phyloP scores from a whole-genome alignment of 2,329 filamentous ascomycete genomes.

The Meredithiella fracta region DNA sequence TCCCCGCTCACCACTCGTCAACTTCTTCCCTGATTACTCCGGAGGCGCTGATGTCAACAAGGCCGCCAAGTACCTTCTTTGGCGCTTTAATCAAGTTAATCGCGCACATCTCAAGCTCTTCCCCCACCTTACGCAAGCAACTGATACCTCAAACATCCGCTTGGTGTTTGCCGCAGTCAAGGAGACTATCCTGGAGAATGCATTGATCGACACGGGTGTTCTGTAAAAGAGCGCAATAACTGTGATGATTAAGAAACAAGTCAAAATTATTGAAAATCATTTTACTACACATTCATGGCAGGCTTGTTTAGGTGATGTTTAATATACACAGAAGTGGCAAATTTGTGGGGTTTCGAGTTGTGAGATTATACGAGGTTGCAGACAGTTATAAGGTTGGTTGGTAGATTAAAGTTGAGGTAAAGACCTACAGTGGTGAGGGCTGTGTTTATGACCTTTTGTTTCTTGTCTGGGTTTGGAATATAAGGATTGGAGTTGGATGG shows the following conservation, averaged over 20 bases:
- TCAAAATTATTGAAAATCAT: background rate
- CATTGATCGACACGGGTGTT: slow-evolving; percentile 93
- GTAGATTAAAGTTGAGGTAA: background rate
- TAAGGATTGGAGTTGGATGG: background rate
- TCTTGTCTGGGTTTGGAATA: background rate
- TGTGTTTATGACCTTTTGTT: background rate
- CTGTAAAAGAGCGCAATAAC: slow-evolving; percentile 31
- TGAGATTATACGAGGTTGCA: background rate
- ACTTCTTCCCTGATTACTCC: slow-evolving; percentile 96
- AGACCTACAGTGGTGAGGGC: background rate
- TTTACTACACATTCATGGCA: background rate
- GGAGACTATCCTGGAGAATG: slow-evolving; percentile 96
- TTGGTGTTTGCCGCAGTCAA: slow-evolving; percentile 97
- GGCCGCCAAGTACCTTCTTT: slow-evolving; percentile 91
- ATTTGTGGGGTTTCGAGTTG: background rate
- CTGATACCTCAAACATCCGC: slow-evolving; percentile 94
- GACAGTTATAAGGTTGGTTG: background rate
- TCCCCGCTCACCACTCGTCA: slow-evolving; percentile 77
- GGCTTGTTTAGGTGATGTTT: no score
- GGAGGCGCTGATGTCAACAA: slow-evolving; percentile 96
- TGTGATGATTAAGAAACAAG: background rate
- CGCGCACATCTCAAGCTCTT: slow-evolving; percentile 90
- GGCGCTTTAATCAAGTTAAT: slow-evolving; percentile 98
- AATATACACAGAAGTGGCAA: no score
- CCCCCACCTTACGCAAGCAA: slow-evolving; percentile 95